A percentile compares a stretch with the other conserved stretches of the same genome.
These are phyloP conservation scores for Neofusicoccum cordaticola DNA, from an alignment of 2,329 filamentous ascomycete genomes.

Conservation along the genomic window DNA sequence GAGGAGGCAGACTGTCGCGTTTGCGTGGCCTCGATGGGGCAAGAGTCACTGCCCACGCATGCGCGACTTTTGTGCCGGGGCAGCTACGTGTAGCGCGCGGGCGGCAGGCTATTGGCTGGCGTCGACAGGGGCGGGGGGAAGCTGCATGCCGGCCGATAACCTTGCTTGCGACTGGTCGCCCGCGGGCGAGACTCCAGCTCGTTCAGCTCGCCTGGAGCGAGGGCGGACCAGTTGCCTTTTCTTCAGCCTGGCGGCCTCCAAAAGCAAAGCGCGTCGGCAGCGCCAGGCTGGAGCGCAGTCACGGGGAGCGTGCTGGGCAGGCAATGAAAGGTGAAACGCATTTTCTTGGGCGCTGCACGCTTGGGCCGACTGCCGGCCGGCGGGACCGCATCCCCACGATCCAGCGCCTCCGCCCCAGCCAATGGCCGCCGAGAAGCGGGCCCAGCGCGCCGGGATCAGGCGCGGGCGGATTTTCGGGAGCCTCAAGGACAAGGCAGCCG, in stretches of 20 bases:
- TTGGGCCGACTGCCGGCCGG: neutral
- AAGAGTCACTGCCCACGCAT: neutral
- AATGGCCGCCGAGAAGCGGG: neutral
- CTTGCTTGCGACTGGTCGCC: slow-evolving; percentile 6
- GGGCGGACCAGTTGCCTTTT: neutral
- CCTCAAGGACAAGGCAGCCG: slow-evolving; percentile 10
- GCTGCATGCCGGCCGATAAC: slow-evolving; percentile 9
- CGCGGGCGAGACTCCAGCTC: neutral
- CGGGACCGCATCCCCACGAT: slow-evolving; percentile 6
- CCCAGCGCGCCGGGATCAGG: neutral
- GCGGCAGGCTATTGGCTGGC: neutral
- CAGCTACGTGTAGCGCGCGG: neutral
- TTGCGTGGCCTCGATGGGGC: neutral
- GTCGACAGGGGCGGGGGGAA: neutral
- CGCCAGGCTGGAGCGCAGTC: neutral
- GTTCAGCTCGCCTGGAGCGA: neutral
- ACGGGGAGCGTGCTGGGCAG: neutral
- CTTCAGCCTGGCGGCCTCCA: neutral
- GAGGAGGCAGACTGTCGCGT: neutral
- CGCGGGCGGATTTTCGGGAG: neutral
- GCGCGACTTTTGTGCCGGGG: slow-evolving; percentile 5
- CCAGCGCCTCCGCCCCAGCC: neutral
- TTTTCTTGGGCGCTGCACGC: neutral
- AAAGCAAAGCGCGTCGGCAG: neutral
- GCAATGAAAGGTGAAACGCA: neutral